Evolutionary conservation across 148 eudicot genomes (phyloP).

Genomic region (Chenopodium suecicum): DNA sequence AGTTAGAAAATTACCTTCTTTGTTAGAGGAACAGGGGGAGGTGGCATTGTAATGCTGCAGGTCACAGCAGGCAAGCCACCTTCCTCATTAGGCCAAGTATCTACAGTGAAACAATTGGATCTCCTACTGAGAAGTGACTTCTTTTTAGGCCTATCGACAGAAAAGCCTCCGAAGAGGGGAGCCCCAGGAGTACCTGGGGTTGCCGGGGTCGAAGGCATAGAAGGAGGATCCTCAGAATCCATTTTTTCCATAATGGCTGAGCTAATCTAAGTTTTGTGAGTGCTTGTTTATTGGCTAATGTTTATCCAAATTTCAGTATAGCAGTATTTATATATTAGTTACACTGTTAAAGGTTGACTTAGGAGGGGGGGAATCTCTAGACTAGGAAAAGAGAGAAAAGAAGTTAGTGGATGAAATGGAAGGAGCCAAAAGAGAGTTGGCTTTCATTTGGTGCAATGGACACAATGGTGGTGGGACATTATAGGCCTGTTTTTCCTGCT

Average conservation of each 20-base stretch:
- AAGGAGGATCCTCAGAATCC: slow-evolving; percentile 56
- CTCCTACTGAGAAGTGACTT: slow-evolving; percentile 54
- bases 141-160: slow-evolving; percentile 37
- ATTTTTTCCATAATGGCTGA: slow-evolving; percentile 26
- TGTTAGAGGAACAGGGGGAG: slow-evolving; percentile 79
- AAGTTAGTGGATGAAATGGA: slow-evolving; percentile 49
- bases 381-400: slow-evolving; percentile 25
- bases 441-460: slow-evolving; percentile 20
- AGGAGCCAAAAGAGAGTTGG: slow-evolving; percentile 36
- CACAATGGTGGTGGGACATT: slow-evolving; percentile 43
- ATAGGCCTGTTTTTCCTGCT: slow-evolving; percentile 16
- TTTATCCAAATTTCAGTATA: slow-evolving; percentile 9
- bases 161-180: slow-evolving; percentile 73
- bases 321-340: slow-evolving; percentile 21
- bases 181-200: slow-evolving; percentile 63
- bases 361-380: slow-evolving; percentile 31
- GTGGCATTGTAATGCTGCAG: slow-evolving; percentile 57
- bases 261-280: background rate
- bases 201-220: slow-evolving; percentile 66
- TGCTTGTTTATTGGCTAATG: slow-evolving; percentile 15
- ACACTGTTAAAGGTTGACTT: slow-evolving; percentile 28
- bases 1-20: slow-evolving; percentile 56
- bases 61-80: slow-evolving; percentile 73
- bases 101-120: slow-evolving; percentile 71
- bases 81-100: slow-evolving; percentile 71